These are phyloP conservation scores for Auricularia cornea DNA, from an alignment of 768 basidiomycete genomes.

Conservation along the genomic window DNA sequence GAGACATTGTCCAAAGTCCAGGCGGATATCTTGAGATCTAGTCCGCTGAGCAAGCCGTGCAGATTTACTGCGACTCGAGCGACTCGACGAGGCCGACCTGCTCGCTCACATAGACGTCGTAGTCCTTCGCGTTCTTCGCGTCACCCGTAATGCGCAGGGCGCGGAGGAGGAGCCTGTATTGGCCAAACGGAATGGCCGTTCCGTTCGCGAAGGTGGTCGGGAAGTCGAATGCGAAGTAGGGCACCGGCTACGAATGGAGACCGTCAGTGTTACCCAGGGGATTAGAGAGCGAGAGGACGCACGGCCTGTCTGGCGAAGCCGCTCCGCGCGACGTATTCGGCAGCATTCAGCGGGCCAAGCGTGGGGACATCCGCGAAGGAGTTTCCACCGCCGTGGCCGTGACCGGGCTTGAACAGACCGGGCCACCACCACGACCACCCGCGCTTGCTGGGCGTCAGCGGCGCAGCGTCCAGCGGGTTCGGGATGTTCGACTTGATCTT, in stretches of 20 bases:
- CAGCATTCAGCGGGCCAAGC: not conserved
- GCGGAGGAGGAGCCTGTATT: conserved; percentile 3
- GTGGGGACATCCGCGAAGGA: not conserved
- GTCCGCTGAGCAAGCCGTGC: too few relatives aligned
- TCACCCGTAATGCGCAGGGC: conserved; percentile 2
- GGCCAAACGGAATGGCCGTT: not conserved
- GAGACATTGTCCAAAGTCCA: too few relatives aligned
- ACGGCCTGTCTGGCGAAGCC: not conserved
- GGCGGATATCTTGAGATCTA: too few relatives aligned
- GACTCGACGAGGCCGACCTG: not conserved
- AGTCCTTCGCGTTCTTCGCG: not conserved
- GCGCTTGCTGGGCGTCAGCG: not conserved
- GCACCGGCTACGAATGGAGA: not conserved
- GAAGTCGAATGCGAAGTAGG: not conserved
- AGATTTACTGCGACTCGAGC: not conserved
- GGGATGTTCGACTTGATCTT: conserved; percentile 1
- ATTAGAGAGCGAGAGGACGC: too few relatives aligned
- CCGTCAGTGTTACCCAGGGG: too few relatives aligned
- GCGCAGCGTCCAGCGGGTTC: not conserved
- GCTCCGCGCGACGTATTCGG: not conserved
- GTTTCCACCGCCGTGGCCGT: not conserved
- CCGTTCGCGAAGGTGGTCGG: not conserved
- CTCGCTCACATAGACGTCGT: not conserved
- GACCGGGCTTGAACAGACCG: not conserved
- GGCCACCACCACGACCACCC: not conserved